Base-by-base conservation (phyloP, 768 basidiomycete species). In the Leccinum boreale region DNA sequence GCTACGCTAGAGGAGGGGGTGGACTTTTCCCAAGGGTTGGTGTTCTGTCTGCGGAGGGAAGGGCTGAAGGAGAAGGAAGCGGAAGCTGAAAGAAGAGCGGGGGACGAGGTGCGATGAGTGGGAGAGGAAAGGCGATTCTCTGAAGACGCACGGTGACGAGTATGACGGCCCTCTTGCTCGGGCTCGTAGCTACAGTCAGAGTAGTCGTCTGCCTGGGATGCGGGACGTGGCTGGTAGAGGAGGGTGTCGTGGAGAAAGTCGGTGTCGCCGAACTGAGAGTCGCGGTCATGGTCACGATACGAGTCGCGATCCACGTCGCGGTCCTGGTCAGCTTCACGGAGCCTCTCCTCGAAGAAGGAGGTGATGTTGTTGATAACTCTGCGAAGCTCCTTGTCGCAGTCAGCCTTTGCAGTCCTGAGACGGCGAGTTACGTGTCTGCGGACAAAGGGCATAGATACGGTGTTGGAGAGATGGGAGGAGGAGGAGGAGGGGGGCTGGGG, bases 321-420 rank as follows among this genome's bases (percentile, higher is more conserved):
- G 65, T 80, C 75, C 65, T 84, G 80, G 71, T 92, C 87, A 53
- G 81, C 85, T 62, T 92, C 90, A 47, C 89, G 80, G 36, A 96
- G 81, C 65, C 88, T 84, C 69, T 94, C 90, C 76, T 99, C 96
- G 65, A 97, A 96, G 75, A 94, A 98, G 39, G 85, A 74, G 61
- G 96, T 96, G 78, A 99, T 94, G 59, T 87, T 92, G 74, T 92
- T 88, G 58, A 95, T 93, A 70, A 98, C 90, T 69, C 93, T 89
- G 68, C 89, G 87, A 9, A 99, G 85, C 74, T 97, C 94, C 79
- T 90, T 91, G 83, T 99, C 94, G 79, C 96, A 99, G 62, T 92
- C 91, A 52, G 90, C 85, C 79, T 99, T 98, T 57, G 96, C 94
- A 4, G 89, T 89, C 77, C 87, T 90, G 74, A 98, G 85, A 57